These are phyloP conservation scores for Citrus unshiu DNA, from an alignment of 345 rosid species.

Conservation along the genomic window DNA sequence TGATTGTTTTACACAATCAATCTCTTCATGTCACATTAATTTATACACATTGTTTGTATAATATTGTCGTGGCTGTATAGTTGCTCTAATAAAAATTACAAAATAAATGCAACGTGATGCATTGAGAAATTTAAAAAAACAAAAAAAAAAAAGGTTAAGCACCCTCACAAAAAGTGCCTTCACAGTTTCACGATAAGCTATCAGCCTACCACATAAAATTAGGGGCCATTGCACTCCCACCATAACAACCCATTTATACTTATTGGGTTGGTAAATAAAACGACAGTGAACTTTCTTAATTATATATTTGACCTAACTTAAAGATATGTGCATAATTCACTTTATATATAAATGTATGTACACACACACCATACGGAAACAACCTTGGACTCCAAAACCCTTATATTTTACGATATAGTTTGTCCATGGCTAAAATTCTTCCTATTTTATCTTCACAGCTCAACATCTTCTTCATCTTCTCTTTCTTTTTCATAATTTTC, in stretches of 20 bases:
- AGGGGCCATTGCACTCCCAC: neutral
- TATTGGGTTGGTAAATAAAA: neutral
- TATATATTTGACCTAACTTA: neutral
- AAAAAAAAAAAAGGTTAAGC: no score
- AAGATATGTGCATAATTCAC: neutral
- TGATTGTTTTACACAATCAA: no score
- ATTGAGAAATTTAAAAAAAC: no score
- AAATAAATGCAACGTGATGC: no score
- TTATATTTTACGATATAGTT: neutral
- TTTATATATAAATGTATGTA: neutral
- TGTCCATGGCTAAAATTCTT: constrained; percentile 15
- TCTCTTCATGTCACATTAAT: no score
- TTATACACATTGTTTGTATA: accelerated
- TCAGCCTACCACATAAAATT: neutral
- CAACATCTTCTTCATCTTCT: neutral
- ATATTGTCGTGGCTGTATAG: accelerated
- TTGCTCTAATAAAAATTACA: no score
- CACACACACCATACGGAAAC: neutral
- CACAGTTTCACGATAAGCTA: neutral
- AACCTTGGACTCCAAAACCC: neutral
- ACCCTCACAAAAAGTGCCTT: no score
- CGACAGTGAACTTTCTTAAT: neutral
- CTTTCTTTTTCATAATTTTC: constrained; percentile 11
- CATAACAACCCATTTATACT: neutral
- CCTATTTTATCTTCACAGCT: neutral